These are phyloP conservation scores for Herpetospermum pedunculosum DNA, from an alignment of 306 rosid genomes.

Conservation along the genomic window DNA sequence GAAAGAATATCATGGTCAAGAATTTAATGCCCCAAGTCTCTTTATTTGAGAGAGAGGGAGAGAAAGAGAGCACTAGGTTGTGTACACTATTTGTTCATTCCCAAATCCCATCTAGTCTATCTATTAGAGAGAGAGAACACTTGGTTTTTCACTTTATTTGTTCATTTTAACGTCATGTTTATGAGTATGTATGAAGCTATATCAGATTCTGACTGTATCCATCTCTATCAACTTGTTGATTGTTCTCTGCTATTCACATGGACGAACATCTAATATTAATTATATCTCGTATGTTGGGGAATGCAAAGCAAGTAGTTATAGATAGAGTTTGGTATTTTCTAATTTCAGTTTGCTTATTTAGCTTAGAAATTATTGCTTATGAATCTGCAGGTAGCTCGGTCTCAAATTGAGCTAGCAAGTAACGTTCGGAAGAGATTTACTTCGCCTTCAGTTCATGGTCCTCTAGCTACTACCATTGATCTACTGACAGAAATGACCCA, in stretches of 20 bases:
- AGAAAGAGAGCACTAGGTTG: background rate
- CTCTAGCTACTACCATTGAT: constrained; percentile 11
- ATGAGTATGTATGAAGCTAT: background rate
- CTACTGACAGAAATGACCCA: constrained; percentile 29
- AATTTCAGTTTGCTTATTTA: background rate
- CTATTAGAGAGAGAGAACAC: background rate
- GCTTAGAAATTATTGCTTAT: background rate
- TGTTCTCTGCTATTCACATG: background rate
- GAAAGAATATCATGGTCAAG: background rate
- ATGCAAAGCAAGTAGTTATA: background rate
- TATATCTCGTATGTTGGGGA: background rate
- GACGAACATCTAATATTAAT: background rate
- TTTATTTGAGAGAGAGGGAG: background rate
- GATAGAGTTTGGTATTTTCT: background rate
- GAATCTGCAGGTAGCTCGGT: constrained; percentile 47
- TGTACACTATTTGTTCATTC: background rate
- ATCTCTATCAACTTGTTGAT: background rate
- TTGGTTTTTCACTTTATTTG: background rate
- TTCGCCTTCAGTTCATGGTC: constrained; percentile 4
- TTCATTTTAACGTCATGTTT: background rate
- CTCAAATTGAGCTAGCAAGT: constrained; percentile 47
- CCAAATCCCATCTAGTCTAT: background rate
- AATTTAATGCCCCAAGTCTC: background rate
- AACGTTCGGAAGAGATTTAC: constrained; percentile 38
- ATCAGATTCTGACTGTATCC: background rate